Conservation (phyloP, 2,329 filamentous ascomycete species). For the Fusarium burgessii region DNA sequence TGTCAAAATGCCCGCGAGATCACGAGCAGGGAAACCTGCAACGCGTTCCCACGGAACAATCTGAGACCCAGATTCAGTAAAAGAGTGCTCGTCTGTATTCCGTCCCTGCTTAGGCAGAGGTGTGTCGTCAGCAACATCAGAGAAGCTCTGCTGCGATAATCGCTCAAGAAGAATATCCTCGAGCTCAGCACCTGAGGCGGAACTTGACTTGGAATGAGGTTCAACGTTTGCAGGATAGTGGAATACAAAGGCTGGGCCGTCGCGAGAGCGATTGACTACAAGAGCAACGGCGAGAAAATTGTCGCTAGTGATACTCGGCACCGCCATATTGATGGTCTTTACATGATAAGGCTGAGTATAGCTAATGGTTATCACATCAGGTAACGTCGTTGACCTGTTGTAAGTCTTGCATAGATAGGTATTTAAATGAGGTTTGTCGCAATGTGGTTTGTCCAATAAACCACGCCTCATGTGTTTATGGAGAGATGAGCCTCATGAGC, state of each 20-base stretch:
- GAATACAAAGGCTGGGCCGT: conserved; percentile 85
- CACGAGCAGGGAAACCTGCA: conserved; percentile 78
- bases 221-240: conserved; percentile 80
- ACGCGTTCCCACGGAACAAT: conserved; percentile 78
- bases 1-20: conserved; percentile 83
- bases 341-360: conserved; percentile 36
- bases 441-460: conserved; percentile 21
- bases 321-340: conserved; percentile 48
- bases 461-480: conserved; percentile 25
- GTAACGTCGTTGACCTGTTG: conserved; percentile 6
- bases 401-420: background rate
- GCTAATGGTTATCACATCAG: conserved; percentile 7
- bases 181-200: conserved; percentile 55
- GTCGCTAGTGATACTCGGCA: conserved; percentile 64
- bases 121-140: conserved; percentile 53
- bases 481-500: conserved; percentile 36
- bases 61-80: conserved; percentile 67
- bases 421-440: conserved; percentile 19
- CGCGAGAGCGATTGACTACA: conserved; percentile 78
- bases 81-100: conserved; percentile 66
- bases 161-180: conserved; percentile 66
- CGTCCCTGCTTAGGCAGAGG: conserved; percentile 61
- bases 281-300: conserved; percentile 78
- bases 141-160: conserved; percentile 54
- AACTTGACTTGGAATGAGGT: conserved; percentile 51